These are phyloP conservation scores for Debaryomycetaceae sp. DNA, from an alignment of 1,139 yeast genomes.

Conservation along the genomic window DNA sequence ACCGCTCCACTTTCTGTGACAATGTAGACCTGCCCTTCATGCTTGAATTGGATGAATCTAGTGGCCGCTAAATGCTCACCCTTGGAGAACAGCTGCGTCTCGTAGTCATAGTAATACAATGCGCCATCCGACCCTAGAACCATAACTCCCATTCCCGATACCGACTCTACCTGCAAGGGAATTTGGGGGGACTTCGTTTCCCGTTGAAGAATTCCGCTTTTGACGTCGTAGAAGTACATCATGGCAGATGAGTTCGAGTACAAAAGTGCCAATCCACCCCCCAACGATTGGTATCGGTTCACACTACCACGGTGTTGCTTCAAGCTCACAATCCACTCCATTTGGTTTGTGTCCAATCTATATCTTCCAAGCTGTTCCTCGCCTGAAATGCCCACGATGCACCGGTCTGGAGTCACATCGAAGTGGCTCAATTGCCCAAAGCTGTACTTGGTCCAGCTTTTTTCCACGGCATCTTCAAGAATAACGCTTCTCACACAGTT, in stretches of 20 bases:
- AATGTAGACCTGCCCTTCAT: conserved; percentile 13
- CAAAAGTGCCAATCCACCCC: conserved; percentile 11
- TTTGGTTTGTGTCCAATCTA: conserved; percentile 9
- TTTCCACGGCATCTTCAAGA: conserved; percentile 36
- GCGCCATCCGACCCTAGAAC: conserved; percentile 14
- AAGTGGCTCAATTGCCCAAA: conserved; percentile 12
- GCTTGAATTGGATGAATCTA: conserved; percentile 3
- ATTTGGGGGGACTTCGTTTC: conserved; percentile 10
- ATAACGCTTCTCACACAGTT: conserved; percentile 12
- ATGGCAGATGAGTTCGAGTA: conserved; percentile 9
- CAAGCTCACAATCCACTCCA: conserved; percentile 19
- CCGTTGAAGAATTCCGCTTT: conserved; percentile 16
- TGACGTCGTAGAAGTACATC: conserved; percentile 15
- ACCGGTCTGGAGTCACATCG: conserved; percentile 14
- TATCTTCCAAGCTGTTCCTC: conserved; percentile 23
- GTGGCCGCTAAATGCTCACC: background rate
- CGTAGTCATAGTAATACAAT: conserved; percentile 7
- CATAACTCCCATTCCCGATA: conserved; percentile 17
- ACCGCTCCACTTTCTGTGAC: conserved; percentile 7
- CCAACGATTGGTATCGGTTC: conserved; percentile 7
- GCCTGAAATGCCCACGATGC: conserved; percentile 26
- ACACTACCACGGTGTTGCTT: conserved; percentile 8
- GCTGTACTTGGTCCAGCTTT: conserved; percentile 28
- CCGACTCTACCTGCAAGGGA: conserved; percentile 11
- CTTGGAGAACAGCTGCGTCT: conserved; percentile 1